Evolutionary conservation across 73 alveolate species (phyloP), one percentile per base, ranked within the genome.

Genomic region (Paraurostyla sp.): DNA sequence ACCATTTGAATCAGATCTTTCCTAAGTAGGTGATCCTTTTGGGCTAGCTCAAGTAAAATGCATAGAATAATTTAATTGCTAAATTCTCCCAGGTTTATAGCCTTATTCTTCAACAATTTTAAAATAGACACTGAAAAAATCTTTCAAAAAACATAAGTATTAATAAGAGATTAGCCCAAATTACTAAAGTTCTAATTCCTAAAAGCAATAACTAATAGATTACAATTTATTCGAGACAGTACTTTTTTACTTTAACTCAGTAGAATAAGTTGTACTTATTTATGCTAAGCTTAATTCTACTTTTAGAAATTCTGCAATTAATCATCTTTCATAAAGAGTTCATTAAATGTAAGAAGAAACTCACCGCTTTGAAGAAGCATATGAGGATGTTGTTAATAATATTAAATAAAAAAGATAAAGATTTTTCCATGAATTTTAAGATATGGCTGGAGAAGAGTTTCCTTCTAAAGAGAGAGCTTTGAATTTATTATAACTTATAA

Each of bases 381-480:
- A 92, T 69, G 86, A 36, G 46, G 96, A 87, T 42, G 62, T 91
- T 7, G 94, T 95, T 16, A 60, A 88, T 45, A 57, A 93, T 22
- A 95, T 95, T 50, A 87, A 85, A 42, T 63, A 57, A 58, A 95
- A 95, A 82, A 83, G 99, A 83, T 83, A 83, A 15, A 35, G 52
- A 20, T 95, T 80, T 58, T 93, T 82, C 84, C 38, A 48, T 2
- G 93, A 93, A 71, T 91, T 91, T 87, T 96, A 93, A 58, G 48
- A 86, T 41, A 16, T 65, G 0, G 9, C 82, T 38, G 82, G 82
- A 2, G 56, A 36, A 38, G 94, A 90, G 25, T 92, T 91, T 0
- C 99, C 99, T 18, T 75, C 81, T 38, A 95, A 95, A 71, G 95
- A 91, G 0, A 93, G 91, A 62, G 97, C 97, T 0, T 68, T 90